Percentiles rank a stretch among this genome's conserved stretches.
Evolutionary conservation across 2,329 filamentous ascomycete species (phyloP).

Genomic region (Scedosporium boydii): DNA sequence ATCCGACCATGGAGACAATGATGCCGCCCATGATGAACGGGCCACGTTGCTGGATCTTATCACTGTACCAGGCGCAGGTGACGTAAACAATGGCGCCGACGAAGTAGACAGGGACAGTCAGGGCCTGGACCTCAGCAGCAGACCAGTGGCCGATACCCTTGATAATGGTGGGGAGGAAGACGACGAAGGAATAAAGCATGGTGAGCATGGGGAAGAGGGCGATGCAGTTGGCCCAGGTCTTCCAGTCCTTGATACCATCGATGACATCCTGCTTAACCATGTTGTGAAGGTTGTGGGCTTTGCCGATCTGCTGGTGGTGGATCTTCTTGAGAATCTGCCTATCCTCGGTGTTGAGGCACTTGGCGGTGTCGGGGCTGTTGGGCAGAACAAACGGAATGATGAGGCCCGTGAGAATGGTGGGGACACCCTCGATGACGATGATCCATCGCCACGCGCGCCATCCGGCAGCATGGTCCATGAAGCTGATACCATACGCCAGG

Average conservation of each 20-base stretch:
- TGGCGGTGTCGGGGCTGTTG: slow-evolving; percentile 48
- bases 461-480: slow-evolving; percentile 49
- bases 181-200: slow-evolving; percentile 59
- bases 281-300: slow-evolving; percentile 12
- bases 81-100: slow-evolving; percentile 54
- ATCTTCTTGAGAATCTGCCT: slow-evolving; percentile 42
- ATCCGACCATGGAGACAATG: slow-evolving; percentile 43
- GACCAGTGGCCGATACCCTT: slow-evolving; percentile 47
- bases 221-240: slow-evolving; percentile 51
- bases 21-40: slow-evolving; percentile 43
- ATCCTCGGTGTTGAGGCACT: slow-evolving; percentile 34
- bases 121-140: slow-evolving; percentile 49
- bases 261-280: slow-evolving; percentile 42
- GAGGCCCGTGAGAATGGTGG: slow-evolving; percentile 44
- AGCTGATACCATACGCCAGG: slow-evolving; percentile 54
- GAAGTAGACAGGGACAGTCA: slow-evolving; percentile 60
- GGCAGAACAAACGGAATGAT: slow-evolving; percentile 46
- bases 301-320: slow-evolving; percentile 35
- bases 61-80: slow-evolving; percentile 44
- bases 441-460: slow-evolving; percentile 60
- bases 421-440: slow-evolving; percentile 48
- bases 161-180: slow-evolving; percentile 63
- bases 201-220: slow-evolving; percentile 53
- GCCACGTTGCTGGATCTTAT: slow-evolving; percentile 46
- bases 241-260: slow-evolving; percentile 52